Percentiles rank a stretch among this genome's conserved stretches.
phyloP scores from a whole-genome alignment of 2,329 filamentous ascomycete species.

The Botrytis sinoallii region DNA sequence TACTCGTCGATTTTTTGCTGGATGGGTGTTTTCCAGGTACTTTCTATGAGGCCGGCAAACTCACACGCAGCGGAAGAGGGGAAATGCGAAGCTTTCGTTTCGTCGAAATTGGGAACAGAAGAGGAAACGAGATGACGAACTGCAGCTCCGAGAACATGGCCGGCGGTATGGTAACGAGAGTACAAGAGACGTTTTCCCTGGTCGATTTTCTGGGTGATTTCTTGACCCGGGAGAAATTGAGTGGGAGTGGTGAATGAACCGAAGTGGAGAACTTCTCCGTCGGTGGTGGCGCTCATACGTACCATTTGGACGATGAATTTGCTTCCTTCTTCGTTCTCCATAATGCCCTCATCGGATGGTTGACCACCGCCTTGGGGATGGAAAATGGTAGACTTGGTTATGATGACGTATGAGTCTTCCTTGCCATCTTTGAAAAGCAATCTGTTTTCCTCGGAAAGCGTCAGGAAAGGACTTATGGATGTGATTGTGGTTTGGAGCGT shows the following conservation, averaged over 20 bases:
- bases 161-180: slow-evolving; percentile 69
- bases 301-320: slow-evolving; percentile 55
- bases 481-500: slow-evolving; percentile 21
- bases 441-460: slow-evolving; percentile 27
- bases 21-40: slow-evolving; percentile 59
- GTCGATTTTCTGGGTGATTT: slow-evolving; percentile 58
- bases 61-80: slow-evolving; percentile 66
- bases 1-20: slow-evolving; percentile 60
- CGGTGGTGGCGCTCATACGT: slow-evolving; percentile 48
- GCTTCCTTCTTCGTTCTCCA: slow-evolving; percentile 38
- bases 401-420: slow-evolving; percentile 53
- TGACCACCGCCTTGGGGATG: slow-evolving; percentile 74
- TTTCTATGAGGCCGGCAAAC: slow-evolving; percentile 65
- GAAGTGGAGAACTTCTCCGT: slow-evolving; percentile 62
- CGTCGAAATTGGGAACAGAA: slow-evolving; percentile 52
- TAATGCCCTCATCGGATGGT: slow-evolving; percentile 63
- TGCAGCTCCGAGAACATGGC: slow-evolving; percentile 67
- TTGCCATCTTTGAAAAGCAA: slow-evolving; percentile 56
- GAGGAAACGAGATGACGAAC: slow-evolving; percentile 55
- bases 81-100: slow-evolving; percentile 70
- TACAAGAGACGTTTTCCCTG: slow-evolving; percentile 57
- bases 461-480: slow-evolving; percentile 23
- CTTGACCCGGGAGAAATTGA: slow-evolving; percentile 44
- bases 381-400: slow-evolving; percentile 67
- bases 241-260: slow-evolving; percentile 48